Evolutionary conservation across 2,329 filamentous ascomycete genomes (phyloP).

Genomic region (Lithohypha guttulata): DNA sequence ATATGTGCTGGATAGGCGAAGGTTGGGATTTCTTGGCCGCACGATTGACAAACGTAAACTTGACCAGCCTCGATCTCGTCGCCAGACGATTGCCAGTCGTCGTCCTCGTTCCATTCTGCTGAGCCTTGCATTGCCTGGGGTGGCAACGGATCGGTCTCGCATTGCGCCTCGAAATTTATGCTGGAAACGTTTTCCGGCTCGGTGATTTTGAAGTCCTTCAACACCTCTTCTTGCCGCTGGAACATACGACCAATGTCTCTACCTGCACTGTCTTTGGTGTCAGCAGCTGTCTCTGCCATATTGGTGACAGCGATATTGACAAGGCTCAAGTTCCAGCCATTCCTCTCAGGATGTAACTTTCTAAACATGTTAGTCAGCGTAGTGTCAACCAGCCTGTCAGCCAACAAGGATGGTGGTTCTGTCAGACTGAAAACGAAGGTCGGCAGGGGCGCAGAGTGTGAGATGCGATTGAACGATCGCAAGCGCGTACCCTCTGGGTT

Average conservation of each 20-base stretch:
- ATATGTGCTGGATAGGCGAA: constrained; percentile 18
- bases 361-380: constrained; percentile 61
- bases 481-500: constrained; percentile 44
- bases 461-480: constrained; percentile 58
- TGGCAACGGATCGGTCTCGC: too few species aligned
- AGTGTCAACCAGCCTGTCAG: constrained; percentile 59
- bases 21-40: constrained; percentile 15
- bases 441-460: constrained; percentile 63
- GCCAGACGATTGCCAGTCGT: constrained; percentile 16
- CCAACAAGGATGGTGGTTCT: constrained; percentile 48
- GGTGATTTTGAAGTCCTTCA: constrained; percentile 54
- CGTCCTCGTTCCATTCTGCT: not conserved
- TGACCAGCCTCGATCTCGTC: constrained; percentile 10
- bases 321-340: constrained; percentile 68
- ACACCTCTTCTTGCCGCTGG: constrained; percentile 55
- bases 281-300: constrained; percentile 53
- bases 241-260: constrained; percentile 80
- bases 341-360: constrained; percentile 57
- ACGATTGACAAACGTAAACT: constrained; percentile 15
- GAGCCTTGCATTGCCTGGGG: too few species aligned
- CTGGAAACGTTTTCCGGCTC: not conserved
- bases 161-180: not conserved
- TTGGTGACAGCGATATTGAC: constrained; percentile 83
- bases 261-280: constrained; percentile 46
- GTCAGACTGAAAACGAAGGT: constrained; percentile 59